These are phyloP conservation scores for Mucor irregularis DNA, from an alignment of 371 early-diverging fungal genomes.

Conservation along the genomic window DNA sequence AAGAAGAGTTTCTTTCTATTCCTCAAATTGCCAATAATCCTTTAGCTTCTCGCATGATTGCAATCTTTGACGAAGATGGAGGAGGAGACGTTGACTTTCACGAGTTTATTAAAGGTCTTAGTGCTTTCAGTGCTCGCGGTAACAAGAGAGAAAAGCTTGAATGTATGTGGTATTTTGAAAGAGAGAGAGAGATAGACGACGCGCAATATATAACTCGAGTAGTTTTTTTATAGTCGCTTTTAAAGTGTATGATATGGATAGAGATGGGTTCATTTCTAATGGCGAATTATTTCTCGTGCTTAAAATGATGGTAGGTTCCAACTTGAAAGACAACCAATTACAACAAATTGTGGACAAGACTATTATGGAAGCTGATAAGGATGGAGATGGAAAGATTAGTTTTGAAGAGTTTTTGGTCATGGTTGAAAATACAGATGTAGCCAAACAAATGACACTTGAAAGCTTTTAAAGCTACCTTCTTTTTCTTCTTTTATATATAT, in stretches of 20 bases:
- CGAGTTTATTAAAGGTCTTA: constrained; percentile 93
- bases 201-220: no score
- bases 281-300: constrained; percentile 96
- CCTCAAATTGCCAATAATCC: constrained; percentile 97
- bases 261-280: constrained; percentile 96
- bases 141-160: constrained; percentile 90
- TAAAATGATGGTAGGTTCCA: constrained; percentile 98
- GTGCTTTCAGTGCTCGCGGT: constrained; percentile 91
- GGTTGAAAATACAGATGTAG: constrained; percentile 93
- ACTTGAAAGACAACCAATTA: constrained; percentile 91
- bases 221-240: constrained; percentile 79
- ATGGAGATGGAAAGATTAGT: constrained; percentile 91
- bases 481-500: no score
- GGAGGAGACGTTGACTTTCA: constrained; percentile 98
- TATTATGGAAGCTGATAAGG: constrained; percentile 96
- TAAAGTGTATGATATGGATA: constrained; percentile 98
- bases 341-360: constrained; percentile 99
- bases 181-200: not conserved
- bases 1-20: constrained; percentile 92
- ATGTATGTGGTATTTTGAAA: constrained; percentile 58
- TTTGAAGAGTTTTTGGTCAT: constrained; percentile 94
- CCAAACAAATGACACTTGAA: constrained; percentile 91
- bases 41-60: constrained; percentile 91
- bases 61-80: constrained; percentile 96
- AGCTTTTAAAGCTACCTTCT: constrained; percentile 56